Conservation (phyloP, 768 basidiomycete species). For the Boletus pseudopeckii region DNA sequence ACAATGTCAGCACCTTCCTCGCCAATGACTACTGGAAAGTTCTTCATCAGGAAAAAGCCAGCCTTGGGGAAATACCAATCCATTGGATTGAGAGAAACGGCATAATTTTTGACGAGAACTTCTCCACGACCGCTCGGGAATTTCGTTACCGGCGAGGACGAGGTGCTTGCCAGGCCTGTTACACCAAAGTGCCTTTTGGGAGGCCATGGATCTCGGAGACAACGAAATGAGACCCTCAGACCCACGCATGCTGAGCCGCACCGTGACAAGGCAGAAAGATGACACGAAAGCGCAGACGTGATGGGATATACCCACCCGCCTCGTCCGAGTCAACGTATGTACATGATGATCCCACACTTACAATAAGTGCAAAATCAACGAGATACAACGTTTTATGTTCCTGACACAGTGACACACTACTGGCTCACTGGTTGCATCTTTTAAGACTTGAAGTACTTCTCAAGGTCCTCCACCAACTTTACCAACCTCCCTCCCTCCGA, state of each 20-base stretch:
- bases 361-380: background rate
- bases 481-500: background rate
- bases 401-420: no score
- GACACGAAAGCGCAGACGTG: no score
- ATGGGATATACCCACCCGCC: no score
- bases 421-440: background rate
- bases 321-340: no score
- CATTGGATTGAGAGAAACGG: constrained; percentile 42
- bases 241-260: no score
- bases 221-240: no score
- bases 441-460: background rate
- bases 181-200: constrained; percentile 11
- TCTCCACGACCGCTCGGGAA: constrained; percentile 34
- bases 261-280: no score
- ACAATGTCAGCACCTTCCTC: constrained; percentile 37
- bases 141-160: background rate
- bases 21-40: constrained; percentile 36
- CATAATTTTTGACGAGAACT: constrained; percentile 38
- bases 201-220: background rate
- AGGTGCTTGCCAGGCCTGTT: background rate
- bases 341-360: no score
- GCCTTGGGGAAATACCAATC: constrained; percentile 25
- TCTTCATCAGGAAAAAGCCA: constrained; percentile 18
- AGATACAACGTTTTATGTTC: background rate
- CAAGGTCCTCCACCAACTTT: background rate